A percentile compares a stretch with the other conserved stretches of the same genome.
These are phyloP conservation scores for Diplogelasinospora grovesii DNA, from an alignment of 495 filamentous ascomycete species.

Conservation along the genomic window DNA sequence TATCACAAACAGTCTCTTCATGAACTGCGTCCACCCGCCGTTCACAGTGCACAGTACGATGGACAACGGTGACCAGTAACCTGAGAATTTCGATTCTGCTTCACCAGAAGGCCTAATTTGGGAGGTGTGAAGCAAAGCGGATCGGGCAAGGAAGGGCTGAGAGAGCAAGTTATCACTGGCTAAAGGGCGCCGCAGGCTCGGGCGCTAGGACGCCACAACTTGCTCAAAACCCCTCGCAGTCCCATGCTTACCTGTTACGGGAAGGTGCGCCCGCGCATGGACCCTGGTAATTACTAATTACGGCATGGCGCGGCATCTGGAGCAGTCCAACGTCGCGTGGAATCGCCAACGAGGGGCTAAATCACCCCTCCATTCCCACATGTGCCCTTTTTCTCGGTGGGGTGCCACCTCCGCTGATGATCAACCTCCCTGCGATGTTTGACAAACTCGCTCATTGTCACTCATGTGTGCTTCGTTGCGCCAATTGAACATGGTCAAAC, in stretches of 20 bases:
- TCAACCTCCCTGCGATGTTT: not conserved
- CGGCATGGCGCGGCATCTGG: constrained; percentile 1
- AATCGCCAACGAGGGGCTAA: constrained; percentile 4
- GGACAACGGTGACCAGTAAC: too few relatives aligned
- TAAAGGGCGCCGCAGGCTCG: constrained; percentile 1
- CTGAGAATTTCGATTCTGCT: too few relatives aligned
- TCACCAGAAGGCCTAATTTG: too few relatives aligned
- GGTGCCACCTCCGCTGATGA: not conserved
- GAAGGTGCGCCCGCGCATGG: constrained; percentile 5
- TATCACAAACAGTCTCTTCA: too few relatives aligned
- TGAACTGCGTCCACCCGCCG: too few relatives aligned
- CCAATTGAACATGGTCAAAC: too few relatives aligned
- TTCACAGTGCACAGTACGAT: too few relatives aligned
- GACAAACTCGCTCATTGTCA: too few relatives aligned
- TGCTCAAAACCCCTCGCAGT: constrained; percentile 44
- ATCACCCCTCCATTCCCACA: constrained; percentile 5
- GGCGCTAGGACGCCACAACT: constrained; percentile 31
- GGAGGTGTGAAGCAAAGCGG: not conserved
- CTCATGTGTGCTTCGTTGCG: too few relatives aligned
- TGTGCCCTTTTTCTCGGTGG: too few relatives aligned
- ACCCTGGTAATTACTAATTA: constrained; percentile 5
- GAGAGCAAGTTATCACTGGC: constrained; percentile 28
- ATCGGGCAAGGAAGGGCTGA: not conserved
- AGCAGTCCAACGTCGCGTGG: not conserved
- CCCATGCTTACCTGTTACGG: constrained; percentile 10